Evolutionary conservation across 1,139 yeast species (phyloP), one percentile per base, ranked within the genome.

Genomic region (Geotrichum siamense): DNA sequence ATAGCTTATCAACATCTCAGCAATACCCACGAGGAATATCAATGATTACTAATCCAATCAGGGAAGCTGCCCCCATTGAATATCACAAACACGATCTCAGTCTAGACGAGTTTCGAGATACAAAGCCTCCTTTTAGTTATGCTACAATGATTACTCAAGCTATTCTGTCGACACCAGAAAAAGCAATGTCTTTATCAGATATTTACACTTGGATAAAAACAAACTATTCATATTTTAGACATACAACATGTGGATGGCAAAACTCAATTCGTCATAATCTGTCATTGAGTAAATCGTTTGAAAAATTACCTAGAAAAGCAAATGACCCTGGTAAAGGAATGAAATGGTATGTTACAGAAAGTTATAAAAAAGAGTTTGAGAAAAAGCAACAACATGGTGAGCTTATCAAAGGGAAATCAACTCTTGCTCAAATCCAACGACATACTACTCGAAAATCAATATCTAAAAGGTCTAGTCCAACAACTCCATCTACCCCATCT

Each of bases 71-170:
- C 26, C 48, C 54, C 2, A 51, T 48, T 15, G 58, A 55, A 36
- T 55, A 53, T 26, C 43, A 55, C 21, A 62, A 60, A 39, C 82
- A 79, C 61, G 93, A 82, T 60, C 71, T 87, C 53, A 82, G 94
- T n/a, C 74, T 74, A 51, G 97, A 87, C 58, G 96, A 86, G 51
- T 79, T 94, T 34, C 83, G 82, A 59, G 95, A 89, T 59, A 81
- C 87, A 52, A 91, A 91, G 63, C 99, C 99, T 9, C 98, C 98
- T 1, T 91, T 82, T 61, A 82, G 94, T 21, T 91, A 91, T 62
- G 98, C 98, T 0, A 91, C 97, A 2, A 87, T 91, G 96, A 91
- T 91, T 55, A 86, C 98, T 2, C 97, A 91, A 62, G 96, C 98
- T 0, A 91, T 93, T 30, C 68, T 93, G 54, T 83, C 95, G 2